These are phyloP conservation scores for Ascobolus immersus DNA, from an alignment of 495 filamentous ascomycete genomes.

Conservation along the genomic window DNA sequence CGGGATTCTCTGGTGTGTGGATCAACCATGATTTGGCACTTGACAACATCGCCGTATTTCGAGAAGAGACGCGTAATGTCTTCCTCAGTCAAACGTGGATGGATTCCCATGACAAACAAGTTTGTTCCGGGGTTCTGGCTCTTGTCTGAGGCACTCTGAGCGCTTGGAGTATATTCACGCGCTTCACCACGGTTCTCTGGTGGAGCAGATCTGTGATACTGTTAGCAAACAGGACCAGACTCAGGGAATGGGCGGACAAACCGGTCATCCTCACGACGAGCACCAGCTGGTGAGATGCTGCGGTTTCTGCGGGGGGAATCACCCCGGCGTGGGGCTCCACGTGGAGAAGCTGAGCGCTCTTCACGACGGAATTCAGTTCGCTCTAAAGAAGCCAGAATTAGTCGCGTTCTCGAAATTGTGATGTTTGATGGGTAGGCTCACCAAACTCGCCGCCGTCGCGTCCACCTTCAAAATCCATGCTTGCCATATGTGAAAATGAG, in stretches of 20 bases:
- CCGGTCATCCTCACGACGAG: conserved; percentile 45
- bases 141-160: conserved; percentile 46
- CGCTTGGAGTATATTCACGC: conserved; percentile 20
- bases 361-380: conserved; percentile 13
- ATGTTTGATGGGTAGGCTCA: background rate
- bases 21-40: conserved; percentile 98
- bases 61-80: conserved; percentile 89
- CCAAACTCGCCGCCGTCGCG: background rate
- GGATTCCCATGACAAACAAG: conserved; percentile 95
- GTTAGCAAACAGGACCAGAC: conserved; percentile 8
- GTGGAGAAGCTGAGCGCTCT: conserved; percentile 16
- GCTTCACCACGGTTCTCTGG: conserved; percentile 19
- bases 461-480: background rate
- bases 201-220: conserved; percentile 18
- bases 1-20: conserved; percentile 94
- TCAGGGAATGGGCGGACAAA: conserved; percentile 22
- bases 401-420: conserved; percentile 1
- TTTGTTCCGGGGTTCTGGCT: conserved; percentile 83
- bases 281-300: conserved; percentile 81
- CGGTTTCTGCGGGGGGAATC: conserved; percentile 53
- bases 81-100: conserved; percentile 71
- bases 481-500: conserved; percentile 1
- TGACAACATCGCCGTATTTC: conserved; percentile 95
- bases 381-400: conserved; percentile 8
- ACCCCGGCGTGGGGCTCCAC: conserved; percentile 42